phyloP scores from a whole-genome alignment of 768 basidiomycete genomes.

The Trametes gibbosa region DNA sequence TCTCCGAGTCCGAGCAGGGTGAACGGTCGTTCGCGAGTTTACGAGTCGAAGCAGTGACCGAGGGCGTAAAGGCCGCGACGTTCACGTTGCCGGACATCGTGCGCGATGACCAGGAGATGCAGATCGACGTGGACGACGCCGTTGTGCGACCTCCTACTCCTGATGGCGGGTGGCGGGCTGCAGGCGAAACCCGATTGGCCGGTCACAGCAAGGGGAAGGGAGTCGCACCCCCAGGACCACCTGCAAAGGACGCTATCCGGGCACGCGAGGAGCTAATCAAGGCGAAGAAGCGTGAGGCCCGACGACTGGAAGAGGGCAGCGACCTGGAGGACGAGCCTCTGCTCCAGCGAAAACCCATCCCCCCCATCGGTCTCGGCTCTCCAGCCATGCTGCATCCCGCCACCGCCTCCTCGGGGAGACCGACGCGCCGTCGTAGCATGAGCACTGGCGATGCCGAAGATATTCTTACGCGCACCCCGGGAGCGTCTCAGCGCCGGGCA shows the following conservation, averaged over 20 bases:
- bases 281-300: constrained; percentile 64
- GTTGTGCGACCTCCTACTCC: constrained; percentile 7
- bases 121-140: constrained; percentile 19
- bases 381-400: constrained; percentile 23
- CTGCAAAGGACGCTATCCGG: constrained; percentile 65
- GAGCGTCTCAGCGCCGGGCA: constrained; percentile 14
- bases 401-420: constrained; percentile 33
- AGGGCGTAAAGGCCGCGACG: constrained; percentile 32
- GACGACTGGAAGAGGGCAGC: constrained; percentile 52
- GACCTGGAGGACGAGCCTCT: neutral
- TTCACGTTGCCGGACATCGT: constrained; percentile 34
- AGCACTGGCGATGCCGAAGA: constrained; percentile 74
- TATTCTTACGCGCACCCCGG: constrained; percentile 31
- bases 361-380: neutral
- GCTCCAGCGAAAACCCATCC: neutral
- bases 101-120: constrained; percentile 26
- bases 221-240: constrained; percentile 26
- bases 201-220: neutral
- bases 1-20: constrained; percentile 10
- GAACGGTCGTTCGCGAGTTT: constrained; percentile 16
- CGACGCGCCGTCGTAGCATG: constrained; percentile 66
- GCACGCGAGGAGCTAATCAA: constrained; percentile 66
- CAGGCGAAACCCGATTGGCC: neutral
- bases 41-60: constrained; percentile 31
- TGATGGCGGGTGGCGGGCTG: constrained; percentile 7